Evolutionary conservation across 805 yeast genomes (phyloP).

Genomic region (Candida coquimbonensis): DNA sequence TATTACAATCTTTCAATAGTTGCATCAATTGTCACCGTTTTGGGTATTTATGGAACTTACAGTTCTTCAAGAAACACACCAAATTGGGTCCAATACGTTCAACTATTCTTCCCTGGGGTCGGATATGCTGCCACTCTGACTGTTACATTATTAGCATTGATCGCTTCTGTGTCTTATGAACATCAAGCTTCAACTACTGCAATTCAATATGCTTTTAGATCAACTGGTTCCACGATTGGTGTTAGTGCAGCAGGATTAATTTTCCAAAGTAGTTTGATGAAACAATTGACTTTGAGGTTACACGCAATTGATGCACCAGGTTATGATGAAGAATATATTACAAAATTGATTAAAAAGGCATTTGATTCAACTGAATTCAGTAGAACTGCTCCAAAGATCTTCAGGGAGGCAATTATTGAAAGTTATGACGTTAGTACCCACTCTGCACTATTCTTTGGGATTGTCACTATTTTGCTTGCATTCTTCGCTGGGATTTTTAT

Average conservation of each 20-base stretch:
- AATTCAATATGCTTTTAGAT: constrained; percentile 81
- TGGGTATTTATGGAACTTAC: constrained; percentile 39
- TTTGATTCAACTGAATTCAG: constrained; percentile 46
- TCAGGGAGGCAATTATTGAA: constrained; percentile 31
- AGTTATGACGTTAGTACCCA: constrained; percentile 45
- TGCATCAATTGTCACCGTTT: constrained; percentile 35
- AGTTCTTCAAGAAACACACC: constrained; percentile 19
- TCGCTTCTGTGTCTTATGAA: constrained; percentile 62
- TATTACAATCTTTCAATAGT: constrained; percentile 43
- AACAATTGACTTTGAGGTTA: constrained; percentile 21
- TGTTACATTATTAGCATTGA: constrained; percentile 63
- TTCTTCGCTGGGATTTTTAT: constrained; percentile 36
- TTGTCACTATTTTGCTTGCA: constrained; percentile 35
- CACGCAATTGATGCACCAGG: constrained; percentile 11
- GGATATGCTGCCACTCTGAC: constrained; percentile 67
- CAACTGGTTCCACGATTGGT: constrained; percentile 82
- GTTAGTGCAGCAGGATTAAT: constrained; percentile 63
- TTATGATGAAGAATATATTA: constrained; percentile 14
- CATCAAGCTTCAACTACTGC: constrained; percentile 84
- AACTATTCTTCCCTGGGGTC: constrained; percentile 49
- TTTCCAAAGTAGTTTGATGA: constrained; percentile 43
- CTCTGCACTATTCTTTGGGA: constrained; percentile 41
- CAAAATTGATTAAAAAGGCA: constrained; percentile 34
- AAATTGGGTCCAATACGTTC: constrained; percentile 33
- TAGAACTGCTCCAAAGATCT: constrained; percentile 37